Evolutionary conservation across 2,329 filamentous ascomycete species (phyloP), one percentile per base, ranked within the genome.

Genomic region (Daldinia eschscholtzii): DNA sequence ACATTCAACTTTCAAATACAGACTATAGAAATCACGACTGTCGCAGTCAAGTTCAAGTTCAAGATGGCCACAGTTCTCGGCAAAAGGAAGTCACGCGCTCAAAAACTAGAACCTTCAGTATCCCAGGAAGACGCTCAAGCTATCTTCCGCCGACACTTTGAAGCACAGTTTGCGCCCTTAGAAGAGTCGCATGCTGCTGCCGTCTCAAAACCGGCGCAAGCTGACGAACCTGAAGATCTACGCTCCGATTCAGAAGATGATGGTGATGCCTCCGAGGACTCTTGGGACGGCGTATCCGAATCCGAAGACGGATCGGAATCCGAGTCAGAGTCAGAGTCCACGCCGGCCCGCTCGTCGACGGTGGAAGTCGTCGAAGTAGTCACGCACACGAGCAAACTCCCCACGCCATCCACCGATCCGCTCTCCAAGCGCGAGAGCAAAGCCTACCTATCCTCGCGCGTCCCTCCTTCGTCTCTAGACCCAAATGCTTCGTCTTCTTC

Each of bases 141-240:
- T 63, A 87, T 94, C 65, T 93, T 99, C 76, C 89, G 90, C 65
- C 89, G 88, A 73, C 92, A 95, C 78, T 98, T 98, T 77, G 96
- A 98, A 81, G 88, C 93, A 30, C 90, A 92, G 77, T 98, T 98
- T 82, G 88, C 89, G 77, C 93, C 95, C 7, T 80, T 97, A 42
- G 84, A 70, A 26, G 28, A 35, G 12, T 57, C 72, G 4, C 42
- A 62, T 20, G 13, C 53, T n/a, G 35, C 18, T 20, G 13, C 53
- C 20, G 35, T 23, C 73, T 74, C 6, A 75, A 79, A 9, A 50
- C 67, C 10, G 74, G 74, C 13, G 44, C 42, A 65, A 33, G 35
- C 35, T 20, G 39, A 67, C 13, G 70, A 73, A 56, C 55, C 35
- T 56, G 70, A 83, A 4, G 84, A 85, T 0, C 76, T 80, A 2